A percentile compares a stretch with the other conserved stretches of the same genome.
These are phyloP conservation scores for Rhodotorula sp. DNA, from an alignment of 1,284 basidiomycete genomes.

Conservation along the genomic window DNA sequence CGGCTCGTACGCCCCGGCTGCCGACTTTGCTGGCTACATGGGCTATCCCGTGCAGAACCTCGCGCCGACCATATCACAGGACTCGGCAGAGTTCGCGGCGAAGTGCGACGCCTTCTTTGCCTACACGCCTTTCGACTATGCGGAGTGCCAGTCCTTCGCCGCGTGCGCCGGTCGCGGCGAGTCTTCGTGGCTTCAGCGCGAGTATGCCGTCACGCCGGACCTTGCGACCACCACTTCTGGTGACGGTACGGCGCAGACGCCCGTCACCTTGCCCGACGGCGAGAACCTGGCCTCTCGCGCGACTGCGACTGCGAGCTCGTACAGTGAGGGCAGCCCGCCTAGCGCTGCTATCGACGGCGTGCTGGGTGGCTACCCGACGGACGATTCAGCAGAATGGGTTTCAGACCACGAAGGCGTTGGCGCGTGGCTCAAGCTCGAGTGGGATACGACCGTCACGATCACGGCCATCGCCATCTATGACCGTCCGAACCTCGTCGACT, in stretches of 20 bases:
- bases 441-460: background rate
- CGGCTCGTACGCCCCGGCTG: slow-evolving; percentile 10
- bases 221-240: slow-evolving; percentile 2
- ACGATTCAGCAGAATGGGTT: slow-evolving; percentile 29
- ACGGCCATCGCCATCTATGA: slow-evolving; percentile 23
- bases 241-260: slow-evolving; percentile 1
- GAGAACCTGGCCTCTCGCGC: slow-evolving; percentile 14
- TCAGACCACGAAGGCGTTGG: slow-evolving; percentile 2
- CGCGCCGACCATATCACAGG: slow-evolving; percentile 17
- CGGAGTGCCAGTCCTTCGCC: slow-evolving; percentile 29
- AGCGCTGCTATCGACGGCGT: slow-evolving; percentile 26
- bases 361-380: slow-evolving; percentile 32
- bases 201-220: slow-evolving; percentile 27
- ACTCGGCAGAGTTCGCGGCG: slow-evolving; percentile 1
- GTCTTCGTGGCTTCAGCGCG: slow-evolving; percentile 31
- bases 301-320: background rate
- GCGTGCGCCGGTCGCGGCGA: slow-evolving; percentile 35
- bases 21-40: slow-evolving; percentile 29
- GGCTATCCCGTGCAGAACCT: slow-evolving; percentile 20
- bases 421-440: background rate
- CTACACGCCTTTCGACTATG: slow-evolving; percentile 37
- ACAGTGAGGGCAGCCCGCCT: background rate
- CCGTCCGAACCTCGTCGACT: slow-evolving; percentile 26
- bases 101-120: slow-evolving; percentile 35
- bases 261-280: background rate